These are phyloP conservation scores for Sherardia arvensis DNA, from an alignment of 257 asterid genomes.

Conservation along the genomic window DNA sequence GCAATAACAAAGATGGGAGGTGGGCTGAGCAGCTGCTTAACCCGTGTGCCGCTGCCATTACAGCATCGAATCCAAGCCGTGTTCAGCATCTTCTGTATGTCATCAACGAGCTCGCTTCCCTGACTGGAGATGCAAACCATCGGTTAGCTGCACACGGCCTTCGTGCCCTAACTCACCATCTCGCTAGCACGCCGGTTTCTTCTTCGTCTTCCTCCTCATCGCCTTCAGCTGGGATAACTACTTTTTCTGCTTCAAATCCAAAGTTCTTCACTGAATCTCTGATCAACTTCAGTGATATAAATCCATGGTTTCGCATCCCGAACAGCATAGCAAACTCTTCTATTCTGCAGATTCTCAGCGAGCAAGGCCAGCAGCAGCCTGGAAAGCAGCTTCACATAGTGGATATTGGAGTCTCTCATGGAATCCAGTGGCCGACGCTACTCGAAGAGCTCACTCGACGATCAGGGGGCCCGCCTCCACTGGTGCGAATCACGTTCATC, in stretches of 20 bases:
- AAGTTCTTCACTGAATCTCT: conserved; percentile 53
- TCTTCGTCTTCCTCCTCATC: conserved; percentile 19
- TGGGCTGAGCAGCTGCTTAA: conserved; percentile 92
- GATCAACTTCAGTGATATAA: conserved; percentile 68
- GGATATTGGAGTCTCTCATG: conserved; percentile 85
- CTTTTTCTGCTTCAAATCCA: conserved; percentile 45
- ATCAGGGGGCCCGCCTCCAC: conserved; percentile 70
- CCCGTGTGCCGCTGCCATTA: conserved; percentile 77
- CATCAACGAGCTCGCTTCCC: conserved; percentile 57
- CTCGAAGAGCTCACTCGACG: conserved; percentile 63
- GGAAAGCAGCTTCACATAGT: conserved; percentile 58
- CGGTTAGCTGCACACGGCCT: conserved; percentile 78
- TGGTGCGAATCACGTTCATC: conserved; percentile 62
- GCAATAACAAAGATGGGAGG: conserved; percentile 54
- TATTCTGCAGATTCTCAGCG: conserved; percentile 56
- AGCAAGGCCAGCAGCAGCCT: conserved; percentile 24
- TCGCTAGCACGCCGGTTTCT: conserved; percentile 27
- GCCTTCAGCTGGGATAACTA: conserved; percentile 17
- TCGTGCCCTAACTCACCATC: conserved; percentile 51
- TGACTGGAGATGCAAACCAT: conserved; percentile 66
- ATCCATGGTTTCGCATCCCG: conserved; percentile 82
- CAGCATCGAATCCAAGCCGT: conserved; percentile 44
- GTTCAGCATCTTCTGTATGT: conserved; percentile 74
- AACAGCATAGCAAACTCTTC: conserved; percentile 70
- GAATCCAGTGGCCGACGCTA: conserved; percentile 86